These are phyloP conservation scores for Phaeosphaeria sp. DNA, from an alignment of 2,329 filamentous ascomycete genomes.

Conservation along the genomic window DNA sequence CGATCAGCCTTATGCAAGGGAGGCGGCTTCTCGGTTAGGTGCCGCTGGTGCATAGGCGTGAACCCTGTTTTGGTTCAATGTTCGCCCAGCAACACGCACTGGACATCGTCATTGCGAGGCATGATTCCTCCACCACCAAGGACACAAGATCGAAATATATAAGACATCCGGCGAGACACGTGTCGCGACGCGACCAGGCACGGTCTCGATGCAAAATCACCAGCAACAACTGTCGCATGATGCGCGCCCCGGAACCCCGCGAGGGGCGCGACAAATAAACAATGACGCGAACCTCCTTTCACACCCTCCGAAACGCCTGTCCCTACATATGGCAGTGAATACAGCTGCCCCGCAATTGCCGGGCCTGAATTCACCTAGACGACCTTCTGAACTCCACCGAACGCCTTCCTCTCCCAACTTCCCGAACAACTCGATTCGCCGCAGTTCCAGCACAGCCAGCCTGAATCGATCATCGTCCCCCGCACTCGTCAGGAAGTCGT, in stretches of 20 bases:
- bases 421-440: constrained; percentile 43
- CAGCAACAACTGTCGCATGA: constrained; percentile 15
- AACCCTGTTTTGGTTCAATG: constrained; percentile 12
- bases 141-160: background rate
- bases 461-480: constrained; percentile 50
- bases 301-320: constrained; percentile 46
- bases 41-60: constrained; percentile 10
- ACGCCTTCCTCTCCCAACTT: constrained; percentile 37
- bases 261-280: constrained; percentile 41
- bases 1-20: constrained; percentile 16
- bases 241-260: constrained; percentile 14
- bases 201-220: constrained; percentile 36
- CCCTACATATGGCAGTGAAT: constrained; percentile 42
- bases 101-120: constrained; percentile 22
- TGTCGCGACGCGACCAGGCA: constrained; percentile 31
- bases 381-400: constrained; percentile 23
- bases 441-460: constrained; percentile 54
- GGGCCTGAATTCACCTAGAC: constrained; percentile 31
- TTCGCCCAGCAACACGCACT: constrained; percentile 6
- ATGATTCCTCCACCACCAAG: constrained; percentile 18
- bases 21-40: constrained; percentile 18
- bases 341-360: constrained; percentile 42
- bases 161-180: constrained; percentile 20
- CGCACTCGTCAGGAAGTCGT: constrained; percentile 51
- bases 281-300: constrained; percentile 43